These are phyloP conservation scores for Debaryomyces maramus DNA, from an alignment of 805 yeast genomes.

Conservation along the genomic window DNA sequence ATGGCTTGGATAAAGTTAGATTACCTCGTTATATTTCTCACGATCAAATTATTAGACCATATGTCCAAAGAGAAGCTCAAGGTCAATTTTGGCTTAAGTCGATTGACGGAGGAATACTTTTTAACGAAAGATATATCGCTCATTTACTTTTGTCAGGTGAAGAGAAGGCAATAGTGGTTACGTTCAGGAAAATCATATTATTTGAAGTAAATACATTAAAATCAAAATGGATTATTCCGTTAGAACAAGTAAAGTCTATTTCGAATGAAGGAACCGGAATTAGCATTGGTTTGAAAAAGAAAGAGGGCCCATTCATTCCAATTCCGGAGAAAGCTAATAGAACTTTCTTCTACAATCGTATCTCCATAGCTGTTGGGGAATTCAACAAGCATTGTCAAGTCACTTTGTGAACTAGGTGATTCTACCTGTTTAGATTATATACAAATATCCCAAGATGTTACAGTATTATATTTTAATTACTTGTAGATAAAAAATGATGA, in stretches of 20 bases:
- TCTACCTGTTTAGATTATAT: background rate
- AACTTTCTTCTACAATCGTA: slow-evolving; percentile 64
- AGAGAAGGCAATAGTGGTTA: slow-evolving; percentile 73
- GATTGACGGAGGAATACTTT: slow-evolving; percentile 75
- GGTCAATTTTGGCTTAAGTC: slow-evolving; percentile 92
- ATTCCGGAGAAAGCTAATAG: slow-evolving; percentile 66
- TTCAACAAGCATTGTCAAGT: slow-evolving; percentile 72
- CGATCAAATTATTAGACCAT: slow-evolving; percentile 75
- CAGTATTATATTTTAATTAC: background rate
- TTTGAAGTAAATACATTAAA: slow-evolving; percentile 60
- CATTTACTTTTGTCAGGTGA: slow-evolving; percentile 83
- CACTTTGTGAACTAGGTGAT: slow-evolving; percentile 15
- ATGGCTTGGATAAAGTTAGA: slow-evolving; percentile 74
- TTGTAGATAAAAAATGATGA: slow-evolving; percentile 7
- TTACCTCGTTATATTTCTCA: slow-evolving; percentile 74
- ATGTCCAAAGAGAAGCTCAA: slow-evolving; percentile 78
- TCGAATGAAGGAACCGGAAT: slow-evolving; percentile 80
- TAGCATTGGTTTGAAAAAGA: slow-evolving; percentile 57
- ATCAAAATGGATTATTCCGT: slow-evolving; percentile 70
- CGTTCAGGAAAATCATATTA: slow-evolving; percentile 67
- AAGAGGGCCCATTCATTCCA: slow-evolving; percentile 66
- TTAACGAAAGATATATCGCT: slow-evolving; percentile 75
- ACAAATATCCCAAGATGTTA: background rate
- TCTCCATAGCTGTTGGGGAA: slow-evolving; percentile 78
- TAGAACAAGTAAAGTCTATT: slow-evolving; percentile 65